These are phyloP conservation scores for Inonotus obliquus DNA, from an alignment of 1,284 basidiomycete species.

Conservation along the genomic window DNA sequence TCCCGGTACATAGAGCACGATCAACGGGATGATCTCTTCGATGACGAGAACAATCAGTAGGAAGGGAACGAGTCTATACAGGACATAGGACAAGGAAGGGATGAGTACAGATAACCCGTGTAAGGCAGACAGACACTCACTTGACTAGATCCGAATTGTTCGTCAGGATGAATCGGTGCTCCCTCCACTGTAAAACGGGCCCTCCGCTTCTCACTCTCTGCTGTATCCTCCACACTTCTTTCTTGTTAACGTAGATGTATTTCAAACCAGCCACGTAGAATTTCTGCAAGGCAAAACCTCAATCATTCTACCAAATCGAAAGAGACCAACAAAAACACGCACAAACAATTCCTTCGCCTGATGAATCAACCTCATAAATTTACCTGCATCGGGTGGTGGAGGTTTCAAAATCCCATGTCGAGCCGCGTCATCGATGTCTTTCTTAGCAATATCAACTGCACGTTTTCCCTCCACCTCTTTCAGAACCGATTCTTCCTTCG, in stretches of 20 bases:
- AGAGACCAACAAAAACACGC: conserved; percentile 11
- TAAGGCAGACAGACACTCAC: conserved; percentile 34
- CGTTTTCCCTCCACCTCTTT: conserved; percentile 20
- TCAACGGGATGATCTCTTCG: conserved; percentile 80
- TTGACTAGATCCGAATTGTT: conserved; percentile 63
- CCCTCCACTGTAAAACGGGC: conserved; percentile 53
- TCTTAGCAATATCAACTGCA: conserved; percentile 46
- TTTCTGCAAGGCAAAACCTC: conserved; percentile 44
- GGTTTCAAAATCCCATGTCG: conserved; percentile 63
- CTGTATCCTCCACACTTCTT: conserved; percentile 47
- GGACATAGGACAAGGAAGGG: conserved; percentile 14
- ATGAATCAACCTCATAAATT: conserved; percentile 52
- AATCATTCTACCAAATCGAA: conserved; percentile 55
- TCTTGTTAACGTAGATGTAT: conserved; percentile 57
- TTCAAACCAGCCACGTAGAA: conserved; percentile 74
- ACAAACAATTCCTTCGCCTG: conserved; percentile 69
- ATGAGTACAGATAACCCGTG: conserved; percentile 3
- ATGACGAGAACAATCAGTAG: conserved; percentile 68
- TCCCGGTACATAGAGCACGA: conserved; percentile 82
- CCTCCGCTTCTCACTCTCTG: conserved; percentile 53
- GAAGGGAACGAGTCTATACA: conserved; percentile 73
- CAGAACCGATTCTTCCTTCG: conserved; percentile 12
- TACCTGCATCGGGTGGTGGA: conserved; percentile 54
- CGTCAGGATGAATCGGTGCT: conserved; percentile 60
- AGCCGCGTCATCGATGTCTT: conserved; percentile 60